Percentiles rank a stretch among this genome's conserved stretches.
phyloP scores from a whole-genome alignment of 306 rosid species.

The Vigna radiata region DNA sequence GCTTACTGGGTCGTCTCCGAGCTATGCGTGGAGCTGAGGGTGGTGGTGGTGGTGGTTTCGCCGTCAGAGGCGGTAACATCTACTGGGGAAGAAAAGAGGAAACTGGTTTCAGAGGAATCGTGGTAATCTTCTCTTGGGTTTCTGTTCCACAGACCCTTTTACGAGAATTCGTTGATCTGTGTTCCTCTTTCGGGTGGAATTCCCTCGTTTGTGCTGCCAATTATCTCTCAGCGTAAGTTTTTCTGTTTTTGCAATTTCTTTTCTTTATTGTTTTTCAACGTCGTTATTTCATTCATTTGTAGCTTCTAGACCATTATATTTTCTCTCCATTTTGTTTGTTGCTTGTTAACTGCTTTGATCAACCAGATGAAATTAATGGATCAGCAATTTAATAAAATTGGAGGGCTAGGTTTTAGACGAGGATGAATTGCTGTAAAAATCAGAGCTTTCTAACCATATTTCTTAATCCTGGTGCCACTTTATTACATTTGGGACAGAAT shows the following conservation, averaged over 20 bases:
- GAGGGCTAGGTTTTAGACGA: constrained; percentile 9
- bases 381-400: constrained; percentile 10
- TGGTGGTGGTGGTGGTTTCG: constrained; percentile 24
- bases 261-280: constrained; percentile 8
- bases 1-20: constrained; percentile 37
- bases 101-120: constrained; percentile 71
- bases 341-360: constrained; percentile 28
- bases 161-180: constrained; percentile 67
- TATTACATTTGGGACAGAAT: constrained; percentile 15
- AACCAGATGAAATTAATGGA: constrained; percentile 18
- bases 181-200: constrained; percentile 83
- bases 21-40: constrained; percentile 65
- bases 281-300: not conserved
- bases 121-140: constrained; percentile 87
- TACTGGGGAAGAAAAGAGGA: constrained; percentile 82
- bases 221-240: constrained; percentile 79
- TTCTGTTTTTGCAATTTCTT: not conserved
- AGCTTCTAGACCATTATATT: not conserved
- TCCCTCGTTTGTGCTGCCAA: constrained; percentile 83
- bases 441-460: constrained; percentile 19
- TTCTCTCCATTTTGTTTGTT: constrained; percentile 8
- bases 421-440: not conserved
- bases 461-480: constrained; percentile 13
- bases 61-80: constrained; percentile 57
- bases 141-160: constrained; percentile 67